Conservation (phyloP, 2,329 filamentous ascomycete species). For the Xylaria sp. region DNA sequence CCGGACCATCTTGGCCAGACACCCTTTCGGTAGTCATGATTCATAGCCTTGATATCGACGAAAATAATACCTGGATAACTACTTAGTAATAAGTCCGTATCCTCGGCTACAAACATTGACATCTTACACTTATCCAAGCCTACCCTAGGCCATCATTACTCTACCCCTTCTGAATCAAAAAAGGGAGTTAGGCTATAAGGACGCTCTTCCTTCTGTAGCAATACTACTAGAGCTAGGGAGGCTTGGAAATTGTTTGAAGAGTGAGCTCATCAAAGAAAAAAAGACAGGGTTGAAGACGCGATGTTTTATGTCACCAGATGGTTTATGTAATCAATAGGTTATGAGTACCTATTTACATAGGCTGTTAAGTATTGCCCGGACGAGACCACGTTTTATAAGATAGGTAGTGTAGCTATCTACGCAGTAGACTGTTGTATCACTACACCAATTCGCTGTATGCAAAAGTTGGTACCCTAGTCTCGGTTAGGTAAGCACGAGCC, state of each 20-base stretch:
- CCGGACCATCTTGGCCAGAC: conserved; percentile 21
- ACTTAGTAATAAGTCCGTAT: not conserved
- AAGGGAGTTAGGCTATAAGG: not conserved
- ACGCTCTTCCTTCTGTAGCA: not conserved
- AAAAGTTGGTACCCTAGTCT: no score
- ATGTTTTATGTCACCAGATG: no score
- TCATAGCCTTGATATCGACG: not conserved
- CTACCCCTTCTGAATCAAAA: not conserved
- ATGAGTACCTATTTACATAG: no score
- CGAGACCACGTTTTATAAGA: no score
- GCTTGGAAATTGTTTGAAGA: not conserved
- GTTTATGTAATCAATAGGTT: no score
- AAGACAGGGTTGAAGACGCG: no score
- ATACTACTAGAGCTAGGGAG: not conserved
- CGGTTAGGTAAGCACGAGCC: no score
- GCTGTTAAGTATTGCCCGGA: no score
- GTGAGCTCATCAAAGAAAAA: not conserved
- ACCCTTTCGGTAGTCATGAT: conserved; percentile 24
- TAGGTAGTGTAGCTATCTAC: no score
- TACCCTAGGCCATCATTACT: not conserved
- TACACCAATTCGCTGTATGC: no score
- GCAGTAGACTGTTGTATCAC: no score
- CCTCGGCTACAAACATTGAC: not conserved
- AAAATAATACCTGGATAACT: not conserved
- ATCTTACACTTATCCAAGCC: not conserved